Conservation (phyloP, 139 green algal species). For the Coccomyxa sp. region DNA sequence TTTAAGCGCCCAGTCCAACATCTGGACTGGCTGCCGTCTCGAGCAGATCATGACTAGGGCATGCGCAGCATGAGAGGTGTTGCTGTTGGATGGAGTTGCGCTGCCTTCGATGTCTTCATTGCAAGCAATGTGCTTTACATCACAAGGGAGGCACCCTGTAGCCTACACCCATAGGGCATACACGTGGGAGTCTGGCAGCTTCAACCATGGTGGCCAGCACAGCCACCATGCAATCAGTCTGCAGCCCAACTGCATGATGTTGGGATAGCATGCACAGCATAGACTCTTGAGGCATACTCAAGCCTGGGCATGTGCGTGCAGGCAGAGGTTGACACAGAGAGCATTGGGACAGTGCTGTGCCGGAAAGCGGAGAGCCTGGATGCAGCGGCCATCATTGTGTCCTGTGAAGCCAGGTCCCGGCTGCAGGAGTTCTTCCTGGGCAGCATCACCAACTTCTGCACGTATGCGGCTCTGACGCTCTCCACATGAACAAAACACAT, state of each 20-base stretch:
- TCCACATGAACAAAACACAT: neutral
- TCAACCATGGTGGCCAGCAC: neutral
- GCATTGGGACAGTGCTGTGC: constrained; percentile 63
- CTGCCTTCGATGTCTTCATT: too few species aligned
- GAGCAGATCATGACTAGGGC: neutral
- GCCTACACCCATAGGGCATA: neutral
- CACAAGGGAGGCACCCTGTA: too few species aligned
- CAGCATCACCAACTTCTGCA: constrained; percentile 40
- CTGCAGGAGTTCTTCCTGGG: constrained; percentile 56
- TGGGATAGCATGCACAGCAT: neutral
- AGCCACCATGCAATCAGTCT: neutral
- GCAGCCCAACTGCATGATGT: neutral
- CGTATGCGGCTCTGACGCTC: neutral
- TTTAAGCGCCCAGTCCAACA: neutral
- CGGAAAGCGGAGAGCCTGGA: constrained; percentile 57
- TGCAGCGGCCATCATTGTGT: constrained; percentile 49
- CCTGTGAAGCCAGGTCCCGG: constrained; percentile 37
- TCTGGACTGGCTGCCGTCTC: neutral
- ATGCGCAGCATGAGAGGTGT: neutral
- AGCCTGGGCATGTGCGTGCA: constrained; percentile 6
- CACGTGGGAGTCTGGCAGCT: neutral
- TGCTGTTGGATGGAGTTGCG: neutral
- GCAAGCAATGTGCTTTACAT: neutral
- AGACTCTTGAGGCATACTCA: too few species aligned
- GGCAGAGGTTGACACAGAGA: constrained; percentile 55